Evolutionary conservation across 768 basidiomycete genomes (phyloP), one percentile per base, ranked within the genome.

Genomic region (Butyriboletus loyo): DNA sequence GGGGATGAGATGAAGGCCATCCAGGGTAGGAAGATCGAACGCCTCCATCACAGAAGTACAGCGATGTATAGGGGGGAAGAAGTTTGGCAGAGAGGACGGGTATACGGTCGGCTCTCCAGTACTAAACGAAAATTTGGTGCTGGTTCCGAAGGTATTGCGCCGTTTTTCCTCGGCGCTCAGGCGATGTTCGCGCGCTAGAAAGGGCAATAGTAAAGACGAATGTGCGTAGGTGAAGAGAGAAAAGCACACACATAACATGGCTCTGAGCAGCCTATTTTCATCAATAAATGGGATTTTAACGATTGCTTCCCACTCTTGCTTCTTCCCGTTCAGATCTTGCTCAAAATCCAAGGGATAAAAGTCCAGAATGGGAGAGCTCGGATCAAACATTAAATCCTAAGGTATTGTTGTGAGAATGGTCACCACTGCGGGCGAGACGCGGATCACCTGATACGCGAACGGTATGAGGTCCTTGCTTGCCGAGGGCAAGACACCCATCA

Each of bases 251-350:
- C 92, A 71, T 30, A 76, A 72, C 96, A 99, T 98, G 4, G 95
- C 90, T 30, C 75, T 75, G 30, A 97, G 72, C 21, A 99, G 67
- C 46, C 92, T 77, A 11, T 72, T 60, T 67, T 95, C 84, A 41
- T 97, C 86, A 54, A 99, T 98, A 70, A 99, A 99, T 0, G 97
- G 97, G 59, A 99, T 98, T 74, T 98, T 98, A 49, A 99, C 93
- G 46, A 98, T 83, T 0, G 97, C 96, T 69, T 99, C 97, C 97
- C 97, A 99, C 24, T 98, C 96, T 60, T 89, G 86, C 68, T 94
- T 98, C 80, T 99, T 99, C 30, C 97, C 97, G 60, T 99, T 98
- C 65, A 97, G 72, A 73, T 99, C 97, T 58, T 82, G 84, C 58
- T 92, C 93, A 59, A 98, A 98, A 47, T 93, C 86, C 15, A 76